Conservation (phyloP, 257 asterid species). For the Lithospermum erythrorhizon region DNA sequence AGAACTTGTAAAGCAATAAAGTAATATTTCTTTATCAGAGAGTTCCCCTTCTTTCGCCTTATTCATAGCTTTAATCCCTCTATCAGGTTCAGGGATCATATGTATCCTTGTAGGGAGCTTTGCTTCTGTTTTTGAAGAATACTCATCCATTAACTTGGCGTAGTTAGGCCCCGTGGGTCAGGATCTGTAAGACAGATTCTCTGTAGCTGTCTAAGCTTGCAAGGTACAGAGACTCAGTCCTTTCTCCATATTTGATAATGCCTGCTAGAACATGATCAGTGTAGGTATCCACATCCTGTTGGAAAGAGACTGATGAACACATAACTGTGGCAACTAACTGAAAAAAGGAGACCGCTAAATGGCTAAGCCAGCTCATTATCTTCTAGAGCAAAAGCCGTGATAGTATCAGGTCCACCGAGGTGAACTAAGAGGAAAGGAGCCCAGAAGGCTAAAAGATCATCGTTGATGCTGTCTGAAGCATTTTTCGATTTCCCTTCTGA, state of each 20-base stretch:
- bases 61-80: background rate
- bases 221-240: slow-evolving; percentile 12
- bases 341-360: slow-evolving; percentile 15
- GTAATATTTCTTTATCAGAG: slow-evolving; percentile 1
- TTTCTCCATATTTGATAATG: slow-evolving; percentile 18
- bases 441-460: slow-evolving; percentile 19
- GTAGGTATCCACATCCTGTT: slow-evolving; percentile 8
- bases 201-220: slow-evolving; percentile 14
- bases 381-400: slow-evolving; percentile 33
- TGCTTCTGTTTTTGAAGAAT: slow-evolving; percentile 17
- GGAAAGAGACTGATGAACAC: slow-evolving; percentile 14
- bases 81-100: background rate
- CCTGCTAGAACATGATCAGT: slow-evolving; percentile 13
- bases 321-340: slow-evolving; percentile 19
- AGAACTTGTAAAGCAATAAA: slow-evolving; percentile 15
- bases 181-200: slow-evolving; percentile 13
- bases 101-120: background rate
- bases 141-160: slow-evolving; percentile 15
- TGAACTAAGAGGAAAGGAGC: slow-evolving; percentile 34
- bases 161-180: slow-evolving; percentile 15
- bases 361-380: slow-evolving; percentile 35
- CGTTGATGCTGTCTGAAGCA: background rate
- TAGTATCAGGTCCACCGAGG: slow-evolving; percentile 36
- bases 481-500: background rate
- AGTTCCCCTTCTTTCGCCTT: background rate